These are phyloP conservation scores for Neonectria neomacrospora DNA, from an alignment of 2,329 filamentous ascomycete species.

Conservation along the genomic window DNA sequence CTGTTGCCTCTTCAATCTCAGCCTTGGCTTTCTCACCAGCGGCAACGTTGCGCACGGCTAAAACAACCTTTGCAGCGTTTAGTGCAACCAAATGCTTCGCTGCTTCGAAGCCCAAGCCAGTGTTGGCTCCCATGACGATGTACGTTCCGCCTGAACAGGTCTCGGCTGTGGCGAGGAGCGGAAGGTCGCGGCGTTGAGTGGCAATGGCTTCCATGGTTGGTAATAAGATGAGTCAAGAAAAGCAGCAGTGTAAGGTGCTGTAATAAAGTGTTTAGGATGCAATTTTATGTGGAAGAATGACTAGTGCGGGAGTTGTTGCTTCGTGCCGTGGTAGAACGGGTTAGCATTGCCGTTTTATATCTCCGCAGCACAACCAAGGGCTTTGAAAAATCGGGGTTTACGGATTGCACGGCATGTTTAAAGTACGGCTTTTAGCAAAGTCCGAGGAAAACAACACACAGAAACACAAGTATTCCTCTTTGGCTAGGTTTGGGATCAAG, in stretches of 20 bases:
- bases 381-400: not conserved
- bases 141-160: conserved; percentile 40
- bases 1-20: conserved; percentile 26
- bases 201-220: conserved; percentile 6
- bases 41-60: conserved; percentile 41
- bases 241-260: not conserved
- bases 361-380: not conserved
- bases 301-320: not conserved
- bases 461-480: not conserved
- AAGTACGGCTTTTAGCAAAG: not conserved
- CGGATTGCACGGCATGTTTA: not conserved
- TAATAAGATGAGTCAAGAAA: not conserved
- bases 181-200: conserved; percentile 16
- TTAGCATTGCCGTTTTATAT: not conserved
- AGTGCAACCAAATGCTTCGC: conserved; percentile 52
- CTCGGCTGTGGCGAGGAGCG: conserved; percentile 18
- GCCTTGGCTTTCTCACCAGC: conserved; percentile 23
- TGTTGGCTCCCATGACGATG: conserved; percentile 55
- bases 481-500: not conserved
- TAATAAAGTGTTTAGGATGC: not conserved
- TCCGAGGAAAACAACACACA: not conserved
- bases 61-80: conserved; percentile 51
- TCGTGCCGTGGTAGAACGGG: not conserved
- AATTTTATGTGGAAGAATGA: not conserved
- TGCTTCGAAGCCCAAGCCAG: conserved; percentile 54